Conservation (phyloP, 768 basidiomycete genomes). For the Suillus bovinus region DNA sequence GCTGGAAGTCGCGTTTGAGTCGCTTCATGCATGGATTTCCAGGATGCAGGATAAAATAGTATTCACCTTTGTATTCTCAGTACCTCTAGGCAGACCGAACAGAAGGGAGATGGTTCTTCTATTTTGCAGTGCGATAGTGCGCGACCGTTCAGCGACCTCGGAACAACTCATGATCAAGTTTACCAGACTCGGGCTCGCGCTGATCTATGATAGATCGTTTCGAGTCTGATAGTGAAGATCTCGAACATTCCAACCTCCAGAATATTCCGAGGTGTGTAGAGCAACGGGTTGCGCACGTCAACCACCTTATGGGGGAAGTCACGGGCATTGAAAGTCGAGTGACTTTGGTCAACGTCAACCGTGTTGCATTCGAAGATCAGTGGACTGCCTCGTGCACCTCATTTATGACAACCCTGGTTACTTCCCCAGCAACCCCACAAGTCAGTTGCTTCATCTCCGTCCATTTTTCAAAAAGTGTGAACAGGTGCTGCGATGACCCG, state of each 20-base stretch:
- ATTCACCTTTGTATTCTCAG: background rate
- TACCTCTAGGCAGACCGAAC: background rate
- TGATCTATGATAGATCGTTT: no score
- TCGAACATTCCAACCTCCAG: background rate
- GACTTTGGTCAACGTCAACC: background rate
- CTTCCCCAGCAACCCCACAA: background rate
- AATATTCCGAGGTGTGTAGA: background rate
- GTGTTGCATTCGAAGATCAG: background rate
- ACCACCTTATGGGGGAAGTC: background rate
- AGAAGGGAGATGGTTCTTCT: background rate
- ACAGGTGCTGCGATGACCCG: background rate
- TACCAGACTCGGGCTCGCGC: background rate
- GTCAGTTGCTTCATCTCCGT: background rate
- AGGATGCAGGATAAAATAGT: background rate
- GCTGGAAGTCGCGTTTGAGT: background rate
- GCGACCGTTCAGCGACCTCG: background rate
- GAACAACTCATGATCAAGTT: background rate
- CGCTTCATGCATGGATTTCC: background rate
- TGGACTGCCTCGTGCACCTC: background rate
- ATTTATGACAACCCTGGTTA: background rate
- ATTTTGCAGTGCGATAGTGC: background rate
- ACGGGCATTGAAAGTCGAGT: background rate
- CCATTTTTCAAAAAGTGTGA: background rate
- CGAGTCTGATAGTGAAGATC: background rate
- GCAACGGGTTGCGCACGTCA: background rate